These are phyloP conservation scores for Penicillium goetzii DNA, from an alignment of 495 filamentous ascomycete genomes.

Conservation along the genomic window DNA sequence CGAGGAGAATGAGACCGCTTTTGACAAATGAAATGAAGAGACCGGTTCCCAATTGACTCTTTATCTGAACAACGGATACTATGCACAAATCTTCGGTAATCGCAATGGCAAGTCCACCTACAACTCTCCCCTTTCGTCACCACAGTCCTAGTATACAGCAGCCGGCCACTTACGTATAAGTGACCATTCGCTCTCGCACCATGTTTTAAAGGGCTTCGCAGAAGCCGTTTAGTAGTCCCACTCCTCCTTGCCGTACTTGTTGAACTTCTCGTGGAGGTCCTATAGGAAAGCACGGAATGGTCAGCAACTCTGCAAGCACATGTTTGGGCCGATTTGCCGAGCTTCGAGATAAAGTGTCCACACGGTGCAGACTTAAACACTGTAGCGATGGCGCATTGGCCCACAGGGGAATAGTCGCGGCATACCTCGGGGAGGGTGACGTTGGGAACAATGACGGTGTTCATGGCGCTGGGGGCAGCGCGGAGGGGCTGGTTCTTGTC, in stretches of 20 bases:
- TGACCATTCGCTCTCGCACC: constrained; percentile 21
- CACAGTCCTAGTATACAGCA: constrained; percentile 67
- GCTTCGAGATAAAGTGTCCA: background rate
- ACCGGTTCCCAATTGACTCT: constrained; percentile 43
- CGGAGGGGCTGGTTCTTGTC: constrained; percentile 73
- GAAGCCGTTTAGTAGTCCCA: constrained; percentile 47
- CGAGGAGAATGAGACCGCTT: background rate
- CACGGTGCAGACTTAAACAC: too few species aligned
- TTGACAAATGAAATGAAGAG: constrained; percentile 29
- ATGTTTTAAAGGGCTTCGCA: constrained; percentile 24
- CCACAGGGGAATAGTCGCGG: constrained; percentile 5
- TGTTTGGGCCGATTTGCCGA: background rate
- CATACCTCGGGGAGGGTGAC: constrained; percentile 89
- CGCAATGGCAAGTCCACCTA: constrained; percentile 28
- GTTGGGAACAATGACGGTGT: constrained; percentile 90
- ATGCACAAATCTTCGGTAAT: constrained; percentile 46
- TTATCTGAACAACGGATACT: constrained; percentile 39
- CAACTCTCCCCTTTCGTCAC: constrained; percentile 31
- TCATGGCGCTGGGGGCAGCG: constrained; percentile 91
- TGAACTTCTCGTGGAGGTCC: constrained; percentile 91
- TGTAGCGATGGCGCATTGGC: background rate
- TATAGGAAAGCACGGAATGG: constrained; percentile 37
- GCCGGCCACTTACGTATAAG: constrained; percentile 58
- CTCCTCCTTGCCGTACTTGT: constrained; percentile 97
- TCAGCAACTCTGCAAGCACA: constrained; percentile 8